Conservation (phyloP, 73 alveolate species). For the Uronychia binucleata region DNA sequence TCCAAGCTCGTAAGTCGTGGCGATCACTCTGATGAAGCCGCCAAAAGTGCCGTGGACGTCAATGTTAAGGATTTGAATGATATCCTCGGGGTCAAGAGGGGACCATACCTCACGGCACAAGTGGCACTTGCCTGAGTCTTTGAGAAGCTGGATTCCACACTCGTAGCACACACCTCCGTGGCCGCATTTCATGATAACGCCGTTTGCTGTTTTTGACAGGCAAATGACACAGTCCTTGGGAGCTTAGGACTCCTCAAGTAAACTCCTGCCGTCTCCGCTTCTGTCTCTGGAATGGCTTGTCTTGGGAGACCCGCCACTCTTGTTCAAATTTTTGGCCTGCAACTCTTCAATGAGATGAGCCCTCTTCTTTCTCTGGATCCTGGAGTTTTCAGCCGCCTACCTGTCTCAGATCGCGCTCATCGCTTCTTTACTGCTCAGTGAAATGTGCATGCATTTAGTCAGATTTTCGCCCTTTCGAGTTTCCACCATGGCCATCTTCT, state of each 20-base stretch:
- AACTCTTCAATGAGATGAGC: not conserved
- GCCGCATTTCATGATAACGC: conserved; percentile 75
- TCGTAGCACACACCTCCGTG: conserved; percentile 79
- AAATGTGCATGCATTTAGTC: not conserved
- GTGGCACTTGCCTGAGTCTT: conserved; percentile 22
- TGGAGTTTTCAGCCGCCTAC: too few species aligned
- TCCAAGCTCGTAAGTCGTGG: not conserved
- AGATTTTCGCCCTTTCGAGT: not conserved
- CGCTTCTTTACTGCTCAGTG: not conserved
- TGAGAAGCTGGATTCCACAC: conserved; percentile 40
- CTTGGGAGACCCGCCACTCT: not conserved
- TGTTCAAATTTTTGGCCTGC: not conserved
- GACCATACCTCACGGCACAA: conserved; percentile 44
- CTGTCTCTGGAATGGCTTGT: not conserved
- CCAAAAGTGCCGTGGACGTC: conserved; percentile 33
- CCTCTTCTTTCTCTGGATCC: too few species aligned
- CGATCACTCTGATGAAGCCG: conserved; percentile 33
- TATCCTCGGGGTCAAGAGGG: not conserved
- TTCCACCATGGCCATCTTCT: not conserved
- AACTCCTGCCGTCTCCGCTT: not conserved
- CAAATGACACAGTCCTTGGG: conserved; percentile 7
- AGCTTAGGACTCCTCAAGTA: not conserved
- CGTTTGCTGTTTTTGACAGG: conserved; percentile 34
- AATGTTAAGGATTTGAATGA: conserved; percentile 31
- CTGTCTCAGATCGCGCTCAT: too few species aligned